These are phyloP conservation scores for Saitoella complicata DNA, from an alignment of 805 yeast species.

Conservation along the genomic window DNA sequence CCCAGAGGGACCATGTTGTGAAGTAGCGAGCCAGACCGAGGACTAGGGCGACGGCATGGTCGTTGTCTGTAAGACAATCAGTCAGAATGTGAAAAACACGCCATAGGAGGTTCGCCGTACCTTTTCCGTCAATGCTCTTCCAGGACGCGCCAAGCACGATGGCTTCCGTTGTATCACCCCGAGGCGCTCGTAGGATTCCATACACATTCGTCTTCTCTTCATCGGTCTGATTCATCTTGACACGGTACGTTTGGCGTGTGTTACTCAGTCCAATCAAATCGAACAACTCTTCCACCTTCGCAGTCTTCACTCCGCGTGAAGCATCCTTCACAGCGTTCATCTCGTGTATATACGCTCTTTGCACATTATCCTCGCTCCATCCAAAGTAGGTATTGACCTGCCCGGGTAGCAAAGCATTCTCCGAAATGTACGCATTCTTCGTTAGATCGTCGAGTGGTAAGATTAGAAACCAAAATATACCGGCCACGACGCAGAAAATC, in stretches of 20 bases:
- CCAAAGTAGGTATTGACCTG: slow-evolving; percentile 85
- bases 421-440: slow-evolving; percentile 33
- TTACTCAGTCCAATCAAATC: too few relatives aligned
- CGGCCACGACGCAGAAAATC: too few relatives aligned
- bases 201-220: slow-evolving; percentile 35
- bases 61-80: slow-evolving; percentile 28
- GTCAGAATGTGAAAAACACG: not conserved
- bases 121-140: slow-evolving; percentile 36
- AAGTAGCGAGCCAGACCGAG: slow-evolving; percentile 66
- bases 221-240: slow-evolving; percentile 12
- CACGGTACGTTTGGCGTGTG: slow-evolving; percentile 17
- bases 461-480: too few relatives aligned
- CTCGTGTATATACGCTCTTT: slow-evolving; percentile 68
- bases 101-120: not conserved
- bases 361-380: slow-evolving; percentile 85
- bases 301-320: too few relatives aligned
- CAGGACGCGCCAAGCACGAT: slow-evolving; percentile 85
- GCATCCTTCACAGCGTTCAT: slow-evolving; percentile 11
- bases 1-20: slow-evolving; percentile 81
- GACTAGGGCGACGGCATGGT: slow-evolving; percentile 65
- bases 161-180: slow-evolving; percentile 94
- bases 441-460: too few relatives aligned
- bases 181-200: slow-evolving; percentile 76
- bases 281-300: too few relatives aligned
- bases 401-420: slow-evolving; percentile 92